A percentile compares a stretch with the other conserved stretches of the same genome.
These are phyloP conservation scores for Paecilomyces formosus DNA, from an alignment of 2,329 filamentous ascomycete genomes.

Conservation along the genomic window DNA sequence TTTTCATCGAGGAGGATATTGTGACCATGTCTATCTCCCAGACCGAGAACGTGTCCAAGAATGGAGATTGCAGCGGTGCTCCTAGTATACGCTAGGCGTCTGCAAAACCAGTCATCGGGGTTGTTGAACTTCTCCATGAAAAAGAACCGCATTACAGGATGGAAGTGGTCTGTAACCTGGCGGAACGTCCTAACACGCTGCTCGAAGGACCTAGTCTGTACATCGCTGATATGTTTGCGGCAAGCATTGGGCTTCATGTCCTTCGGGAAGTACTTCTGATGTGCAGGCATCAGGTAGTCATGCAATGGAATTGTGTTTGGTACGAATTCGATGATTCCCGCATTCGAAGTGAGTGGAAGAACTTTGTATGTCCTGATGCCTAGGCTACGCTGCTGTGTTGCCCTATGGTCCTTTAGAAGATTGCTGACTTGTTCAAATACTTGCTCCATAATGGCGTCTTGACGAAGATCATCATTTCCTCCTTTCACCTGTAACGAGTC, in stretches of 20 bases:
- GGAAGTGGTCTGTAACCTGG: conserved; percentile 71
- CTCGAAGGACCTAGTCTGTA: conserved; percentile 62
- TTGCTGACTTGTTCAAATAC: conserved; percentile 95
- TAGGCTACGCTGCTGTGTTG: conserved; percentile 79
- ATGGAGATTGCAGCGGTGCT: conserved; percentile 94
- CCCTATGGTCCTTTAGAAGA: conserved; percentile 75
- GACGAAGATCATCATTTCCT: conserved; percentile 88
- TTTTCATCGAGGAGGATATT: conserved; percentile 90
- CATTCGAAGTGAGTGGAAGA: conserved; percentile 72
- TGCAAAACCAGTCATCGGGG: conserved; percentile 92
- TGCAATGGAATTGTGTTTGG: conserved; percentile 86
- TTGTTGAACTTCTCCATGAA: conserved; percentile 92
- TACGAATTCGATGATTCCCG: conserved; percentile 96
- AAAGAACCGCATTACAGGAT: conserved; percentile 92
- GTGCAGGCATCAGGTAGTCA: conserved; percentile 85
- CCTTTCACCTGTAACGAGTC: conserved; percentile 62
- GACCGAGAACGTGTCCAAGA: conserved; percentile 81
- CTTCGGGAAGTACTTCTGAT: conserved; percentile 76
- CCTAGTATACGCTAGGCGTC: conserved; percentile 81
- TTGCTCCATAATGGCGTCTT: conserved; percentile 99
- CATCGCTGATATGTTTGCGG: conserved; percentile 69
- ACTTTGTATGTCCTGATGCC: conserved; percentile 97
- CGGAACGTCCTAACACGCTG: conserved; percentile 67
- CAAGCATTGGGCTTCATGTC: conserved; percentile 71
- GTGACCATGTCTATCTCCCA: conserved; percentile 91